These are phyloP conservation scores for Phytophthora parvispora DNA, from an alignment of 352 stramenopile genomes.

Conservation along the genomic window DNA sequence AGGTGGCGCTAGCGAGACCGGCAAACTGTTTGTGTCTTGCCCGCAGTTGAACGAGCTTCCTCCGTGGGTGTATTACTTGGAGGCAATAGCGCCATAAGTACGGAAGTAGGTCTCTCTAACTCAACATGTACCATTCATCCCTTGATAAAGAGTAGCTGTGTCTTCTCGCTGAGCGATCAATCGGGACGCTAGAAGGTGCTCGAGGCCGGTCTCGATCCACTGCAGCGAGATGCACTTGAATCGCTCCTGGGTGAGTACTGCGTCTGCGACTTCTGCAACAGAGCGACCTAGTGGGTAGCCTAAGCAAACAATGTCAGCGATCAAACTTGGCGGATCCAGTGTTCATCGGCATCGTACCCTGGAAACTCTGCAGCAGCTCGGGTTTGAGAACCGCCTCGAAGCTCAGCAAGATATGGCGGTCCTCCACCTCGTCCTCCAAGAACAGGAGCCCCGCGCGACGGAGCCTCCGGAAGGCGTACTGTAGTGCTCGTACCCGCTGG, in stretches of 20 bases:
- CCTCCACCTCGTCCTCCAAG: slow-evolving; percentile 60
- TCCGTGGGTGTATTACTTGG: slow-evolving; percentile 92
- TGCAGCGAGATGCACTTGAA: slow-evolving; percentile 61
- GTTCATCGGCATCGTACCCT: slow-evolving; percentile 33
- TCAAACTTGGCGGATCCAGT: not conserved
- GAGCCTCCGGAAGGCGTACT: slow-evolving; percentile 55
- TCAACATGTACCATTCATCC: slow-evolving; percentile 9
- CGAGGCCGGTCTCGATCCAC: slow-evolving; percentile 61
- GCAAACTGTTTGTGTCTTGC: slow-evolving; percentile 89
- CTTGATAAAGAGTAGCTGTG: slow-evolving; percentile 49
- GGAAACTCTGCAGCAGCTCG: slow-evolving; percentile 47
- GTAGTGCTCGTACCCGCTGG: slow-evolving; percentile 37
- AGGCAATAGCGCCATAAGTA: slow-evolving; percentile 29
- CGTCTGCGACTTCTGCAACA: slow-evolving; percentile 61
- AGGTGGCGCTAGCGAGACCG: slow-evolving; percentile 37
- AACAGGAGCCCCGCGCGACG: slow-evolving; percentile 59
- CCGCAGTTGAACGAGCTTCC: slow-evolving; percentile 72
- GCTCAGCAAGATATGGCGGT: slow-evolving; percentile 69
- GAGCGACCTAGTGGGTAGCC: slow-evolving; percentile 39
- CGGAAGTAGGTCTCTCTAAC: not conserved
- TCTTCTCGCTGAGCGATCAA: slow-evolving; percentile 41
- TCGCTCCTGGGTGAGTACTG: slow-evolving; percentile 48
- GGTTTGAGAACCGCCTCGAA: slow-evolving; percentile 57
- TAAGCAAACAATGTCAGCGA: slow-evolving; percentile 27
- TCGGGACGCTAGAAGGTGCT: slow-evolving; percentile 35